Evolutionary conservation across 768 basidiomycete species (phyloP), one percentile per base, ranked within the genome.

Genomic region (Lentinula guzmanii): DNA sequence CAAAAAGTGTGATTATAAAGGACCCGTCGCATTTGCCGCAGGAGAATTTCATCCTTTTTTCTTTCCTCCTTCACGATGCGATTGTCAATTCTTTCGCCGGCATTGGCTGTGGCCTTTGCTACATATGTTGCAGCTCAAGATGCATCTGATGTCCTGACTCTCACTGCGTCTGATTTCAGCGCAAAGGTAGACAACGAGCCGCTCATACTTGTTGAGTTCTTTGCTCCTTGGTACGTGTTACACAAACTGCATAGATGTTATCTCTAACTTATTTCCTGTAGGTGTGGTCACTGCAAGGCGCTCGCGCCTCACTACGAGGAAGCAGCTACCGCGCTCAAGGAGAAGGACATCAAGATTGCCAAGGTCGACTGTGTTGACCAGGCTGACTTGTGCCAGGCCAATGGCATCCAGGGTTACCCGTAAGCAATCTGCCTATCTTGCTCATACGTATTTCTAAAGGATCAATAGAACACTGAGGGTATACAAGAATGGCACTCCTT

Each of bases 281-380:
- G 90, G 91, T 95, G 93, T 71, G 93, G 94, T 51, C 95, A 97
- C 77, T 97, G 95, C 82, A 96, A 96, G 70, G 91, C 93, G 37
- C 82, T 97, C 58, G 94, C 93, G 21, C 95, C 95, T 58, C 89
- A 96, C 65, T 96, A 95, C 66, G 93, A 95, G 71, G 87, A 91
- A 72, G 96, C 97, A 3, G 95, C 97, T 1, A 96, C 95, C 10
- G 78, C 85, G 39, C 86, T 99, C 73, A 97, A 96, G 78, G 89
- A 88, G 65, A 91, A 87, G 72, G 81, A 81, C 73, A 93, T 99
- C 77, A 90, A 90, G 73, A 76, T 99, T 58, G 95, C 95, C 66
- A 96, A 98, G 72, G 95, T 98, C 55, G 94, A 98, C 79, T 98
- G 96, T 74, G 96, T 97, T 50, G 95, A 92, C 65, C 81, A 98